Percentiles rank a stretch among this genome's conserved stretches.
phyloP scores from a whole-genome alignment of 352 stramenopile genomes.

The Phytophthora fragariae region DNA sequence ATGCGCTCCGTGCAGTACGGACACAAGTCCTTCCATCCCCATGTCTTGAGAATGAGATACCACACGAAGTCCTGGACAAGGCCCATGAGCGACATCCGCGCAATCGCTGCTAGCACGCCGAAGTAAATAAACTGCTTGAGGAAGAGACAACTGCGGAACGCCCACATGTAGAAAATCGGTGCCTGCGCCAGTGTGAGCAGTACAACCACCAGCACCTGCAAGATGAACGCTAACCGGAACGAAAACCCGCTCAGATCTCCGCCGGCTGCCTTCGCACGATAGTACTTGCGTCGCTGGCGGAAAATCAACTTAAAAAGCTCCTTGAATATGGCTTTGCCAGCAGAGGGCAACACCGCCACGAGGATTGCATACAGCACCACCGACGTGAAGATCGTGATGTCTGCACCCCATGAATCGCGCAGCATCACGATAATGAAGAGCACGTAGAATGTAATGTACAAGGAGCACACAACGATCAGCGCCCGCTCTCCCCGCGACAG shows the following conservation, averaged over 20 bases:
- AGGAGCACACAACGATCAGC: conserved; percentile 71
- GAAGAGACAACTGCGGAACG: conserved; percentile 63
- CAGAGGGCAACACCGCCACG: conserved; percentile 56
- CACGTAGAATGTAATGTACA: conserved; percentile 83
- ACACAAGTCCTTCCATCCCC: conserved; percentile 74
- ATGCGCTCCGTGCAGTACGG: conserved; percentile 75
- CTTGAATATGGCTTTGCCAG: conserved; percentile 78
- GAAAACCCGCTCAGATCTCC: conserved; percentile 57
- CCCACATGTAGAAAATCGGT: conserved; percentile 78
- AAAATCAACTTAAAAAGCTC: conserved; percentile 85
- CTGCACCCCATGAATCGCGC: conserved; percentile 44
- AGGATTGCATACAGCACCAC: conserved; percentile 65
- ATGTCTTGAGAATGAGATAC: conserved; percentile 67
- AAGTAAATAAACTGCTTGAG: conserved; percentile 73
- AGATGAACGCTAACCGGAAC: conserved; percentile 63
- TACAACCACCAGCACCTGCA: conserved; percentile 61
- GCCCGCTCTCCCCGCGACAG: conserved; percentile 60
- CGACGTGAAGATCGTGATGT: conserved; percentile 49
- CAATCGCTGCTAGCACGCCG: conserved; percentile 57
- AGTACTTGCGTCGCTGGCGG: conserved; percentile 72
- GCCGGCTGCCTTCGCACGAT: conserved; percentile 53
- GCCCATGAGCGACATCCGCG: conserved; percentile 63
- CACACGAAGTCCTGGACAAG: conserved; percentile 57
- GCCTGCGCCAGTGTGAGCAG: conserved; percentile 59
- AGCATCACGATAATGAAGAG: conserved; percentile 77